These are phyloP conservation scores for Fraxinus sp. DNA, from an alignment of 305 asterid genomes.

Conservation along the genomic window DNA sequence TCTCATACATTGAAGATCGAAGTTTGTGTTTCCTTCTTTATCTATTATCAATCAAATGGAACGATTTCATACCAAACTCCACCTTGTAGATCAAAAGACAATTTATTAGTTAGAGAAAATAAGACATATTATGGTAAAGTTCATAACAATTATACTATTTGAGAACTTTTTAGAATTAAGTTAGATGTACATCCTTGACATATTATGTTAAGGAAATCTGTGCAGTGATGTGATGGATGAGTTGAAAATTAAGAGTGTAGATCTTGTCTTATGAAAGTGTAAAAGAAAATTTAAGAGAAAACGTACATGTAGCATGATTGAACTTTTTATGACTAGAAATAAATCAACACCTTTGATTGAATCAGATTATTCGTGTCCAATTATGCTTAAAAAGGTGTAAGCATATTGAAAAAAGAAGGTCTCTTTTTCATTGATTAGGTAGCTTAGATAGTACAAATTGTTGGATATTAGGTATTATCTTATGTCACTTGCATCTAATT, in stretches of 20 bases:
- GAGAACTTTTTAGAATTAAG: not conserved
- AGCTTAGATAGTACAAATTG: conserved; percentile 27
- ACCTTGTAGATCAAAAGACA: not conserved
- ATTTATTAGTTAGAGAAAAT: not conserved
- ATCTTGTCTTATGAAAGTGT: too few species aligned
- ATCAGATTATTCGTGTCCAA: not conserved
- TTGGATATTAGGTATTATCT: conserved; percentile 24
- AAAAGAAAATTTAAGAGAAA: too few species aligned
- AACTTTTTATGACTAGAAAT: not conserved
- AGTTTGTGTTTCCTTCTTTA: not conserved
- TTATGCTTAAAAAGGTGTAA: not conserved
- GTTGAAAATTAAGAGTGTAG: too few species aligned
- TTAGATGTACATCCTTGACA: too few species aligned
- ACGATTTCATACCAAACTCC: not conserved
- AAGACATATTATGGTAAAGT: not conserved
- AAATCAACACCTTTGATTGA: not conserved
- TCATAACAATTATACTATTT: not conserved
- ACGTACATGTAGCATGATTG: too few species aligned
- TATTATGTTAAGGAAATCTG: too few species aligned
- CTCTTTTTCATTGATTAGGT: conserved; percentile 28
- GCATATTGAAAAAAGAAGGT: not conserved
- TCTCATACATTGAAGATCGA: not conserved
- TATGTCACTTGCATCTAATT: conserved; percentile 28
- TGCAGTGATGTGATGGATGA: too few species aligned
- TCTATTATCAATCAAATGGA: not conserved